Conservation (phyloP, 805 yeast species). For the Zygoascus tannicola region DNA sequence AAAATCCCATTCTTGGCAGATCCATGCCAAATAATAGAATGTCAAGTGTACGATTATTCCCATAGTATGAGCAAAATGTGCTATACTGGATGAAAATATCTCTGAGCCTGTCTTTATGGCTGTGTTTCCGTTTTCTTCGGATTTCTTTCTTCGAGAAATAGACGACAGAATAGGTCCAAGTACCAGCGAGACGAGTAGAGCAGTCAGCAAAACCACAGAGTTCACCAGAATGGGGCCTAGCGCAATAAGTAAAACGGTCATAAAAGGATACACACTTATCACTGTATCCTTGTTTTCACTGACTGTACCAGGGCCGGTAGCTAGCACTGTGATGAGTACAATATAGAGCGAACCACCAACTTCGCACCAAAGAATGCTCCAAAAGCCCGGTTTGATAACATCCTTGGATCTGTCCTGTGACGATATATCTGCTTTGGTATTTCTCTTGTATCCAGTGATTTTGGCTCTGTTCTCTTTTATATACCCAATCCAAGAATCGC, state of each 20-base stretch:
- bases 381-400: constrained; percentile 55
- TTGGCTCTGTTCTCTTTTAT: constrained; percentile 61
- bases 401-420: constrained; percentile 31
- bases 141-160: constrained; percentile 51
- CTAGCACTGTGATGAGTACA: constrained; percentile 28
- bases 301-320: constrained; percentile 18
- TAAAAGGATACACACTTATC: constrained; percentile 51
- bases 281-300: constrained; percentile 28
- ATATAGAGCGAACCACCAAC: constrained; percentile 43
- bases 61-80: constrained; percentile 45
- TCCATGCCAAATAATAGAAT: constrained; percentile 55
- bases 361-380: constrained; percentile 62
- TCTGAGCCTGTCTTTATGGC: neutral
- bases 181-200: constrained; percentile 31
- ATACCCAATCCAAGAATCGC: constrained; percentile 60
- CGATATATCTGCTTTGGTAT: constrained; percentile 35
- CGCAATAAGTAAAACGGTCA: constrained; percentile 40
- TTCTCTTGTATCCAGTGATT: constrained; percentile 71
- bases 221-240: constrained; percentile 20
- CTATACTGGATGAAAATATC: constrained; percentile 33
- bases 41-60: constrained; percentile 45
- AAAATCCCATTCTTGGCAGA: constrained; percentile 59
- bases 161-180: constrained; percentile 68
- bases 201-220: constrained; percentile 22
- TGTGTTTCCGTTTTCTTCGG: neutral